These are phyloP conservation scores for Letharia lupina DNA, from an alignment of 495 filamentous ascomycete genomes.

Conservation along the genomic window DNA sequence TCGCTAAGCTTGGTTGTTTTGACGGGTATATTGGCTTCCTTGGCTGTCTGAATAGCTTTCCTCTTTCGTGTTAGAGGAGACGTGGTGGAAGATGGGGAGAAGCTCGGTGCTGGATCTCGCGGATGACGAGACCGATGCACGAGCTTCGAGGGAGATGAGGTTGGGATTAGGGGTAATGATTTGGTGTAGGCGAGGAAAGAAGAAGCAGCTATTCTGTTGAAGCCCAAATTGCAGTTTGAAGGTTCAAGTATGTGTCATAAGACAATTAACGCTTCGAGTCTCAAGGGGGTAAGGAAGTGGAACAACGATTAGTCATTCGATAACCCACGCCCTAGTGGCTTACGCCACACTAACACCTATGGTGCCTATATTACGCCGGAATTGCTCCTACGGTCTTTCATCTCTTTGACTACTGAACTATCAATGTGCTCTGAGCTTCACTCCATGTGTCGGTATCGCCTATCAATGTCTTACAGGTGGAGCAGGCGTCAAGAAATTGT, in stretches of 20 bases:
- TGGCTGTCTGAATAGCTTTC: slow-evolving; percentile 71
- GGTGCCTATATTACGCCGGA: too few relatives aligned
- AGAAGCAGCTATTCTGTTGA: neutral
- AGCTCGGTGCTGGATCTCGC: slow-evolving; percentile 32
- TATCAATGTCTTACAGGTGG: too few relatives aligned
- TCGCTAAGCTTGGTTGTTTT: slow-evolving; percentile 40
- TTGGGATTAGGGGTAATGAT: neutral
- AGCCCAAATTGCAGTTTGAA: neutral
- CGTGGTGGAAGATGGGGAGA: slow-evolving; percentile 46
- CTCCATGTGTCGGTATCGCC: too few relatives aligned
- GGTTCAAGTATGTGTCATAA: neutral
- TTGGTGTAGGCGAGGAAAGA: neutral
- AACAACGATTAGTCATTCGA: neutral
- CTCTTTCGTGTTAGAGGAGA: slow-evolving; percentile 71
- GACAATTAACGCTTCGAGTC: neutral
- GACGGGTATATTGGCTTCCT: slow-evolving; percentile 32
- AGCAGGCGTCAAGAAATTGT: too few relatives aligned
- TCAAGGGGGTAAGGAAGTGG: too few relatives aligned
- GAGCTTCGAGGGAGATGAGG: slow-evolving; percentile 13
- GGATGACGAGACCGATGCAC: slow-evolving; percentile 25
- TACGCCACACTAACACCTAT: too few relatives aligned
- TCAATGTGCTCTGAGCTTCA: too few relatives aligned
- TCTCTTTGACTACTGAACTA: too few relatives aligned
- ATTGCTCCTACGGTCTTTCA: too few relatives aligned
- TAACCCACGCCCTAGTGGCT: too few relatives aligned